Evolutionary conservation across 1,284 basidiomycete species (phyloP).

Genomic region (Rhodotorula sp.): DNA sequence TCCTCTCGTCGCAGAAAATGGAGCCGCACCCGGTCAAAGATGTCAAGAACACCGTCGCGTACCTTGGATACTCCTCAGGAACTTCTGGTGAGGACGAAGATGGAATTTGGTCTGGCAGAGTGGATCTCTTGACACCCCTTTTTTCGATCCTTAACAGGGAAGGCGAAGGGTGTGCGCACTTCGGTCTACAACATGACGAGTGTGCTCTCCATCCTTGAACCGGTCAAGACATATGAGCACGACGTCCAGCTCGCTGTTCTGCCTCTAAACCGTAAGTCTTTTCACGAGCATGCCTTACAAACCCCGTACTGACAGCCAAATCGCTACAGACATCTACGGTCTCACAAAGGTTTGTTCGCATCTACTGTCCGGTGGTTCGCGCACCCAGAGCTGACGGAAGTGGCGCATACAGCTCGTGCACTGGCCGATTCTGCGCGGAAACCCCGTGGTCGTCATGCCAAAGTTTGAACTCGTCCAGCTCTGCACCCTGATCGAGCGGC

Average conservation of each 20-base stretch:
- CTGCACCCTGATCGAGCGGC: constrained; percentile 64
- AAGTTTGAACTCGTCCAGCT: constrained; percentile 72
- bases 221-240: constrained; percentile 18
- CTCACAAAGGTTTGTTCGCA: constrained; percentile 1
- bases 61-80: constrained; percentile 41
- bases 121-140: too few relatives aligned
- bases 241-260: constrained; percentile 40
- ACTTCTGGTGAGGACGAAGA: constrained; percentile 32
- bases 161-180: constrained; percentile 44
- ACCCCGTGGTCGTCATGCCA: constrained; percentile 65
- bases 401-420: constrained; percentile 53
- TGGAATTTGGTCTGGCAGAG: too few relatives aligned
- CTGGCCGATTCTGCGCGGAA: constrained; percentile 60
- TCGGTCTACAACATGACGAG: constrained; percentile 43
- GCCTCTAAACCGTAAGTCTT: constrained; percentile 35
- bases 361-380: rapidly evolving
- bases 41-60: constrained; percentile 38
- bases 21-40: constrained; percentile 11
- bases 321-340: constrained; percentile 29
- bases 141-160: too few relatives aligned
- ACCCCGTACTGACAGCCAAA: background rate
- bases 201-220: constrained; percentile 24
- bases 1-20: constrained; percentile 19
- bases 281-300: background rate
- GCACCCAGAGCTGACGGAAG: constrained; percentile 44